Conservation (phyloP, 495 filamentous ascomycete species). For the Podospora appendiculata region DNA sequence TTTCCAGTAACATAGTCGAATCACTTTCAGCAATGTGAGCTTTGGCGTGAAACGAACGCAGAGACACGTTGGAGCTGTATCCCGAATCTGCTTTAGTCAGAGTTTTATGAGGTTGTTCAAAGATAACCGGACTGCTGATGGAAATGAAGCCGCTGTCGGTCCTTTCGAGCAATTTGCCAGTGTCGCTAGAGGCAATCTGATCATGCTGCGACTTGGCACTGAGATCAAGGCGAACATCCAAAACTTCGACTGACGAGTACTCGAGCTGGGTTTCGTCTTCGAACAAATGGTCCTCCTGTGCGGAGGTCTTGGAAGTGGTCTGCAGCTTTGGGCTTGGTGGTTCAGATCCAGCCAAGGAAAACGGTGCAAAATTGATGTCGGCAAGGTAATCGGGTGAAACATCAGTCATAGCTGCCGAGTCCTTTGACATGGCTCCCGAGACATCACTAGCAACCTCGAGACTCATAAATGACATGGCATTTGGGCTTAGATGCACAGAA, state of each 20-base stretch:
- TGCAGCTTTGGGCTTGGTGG: slow-evolving; percentile 25
- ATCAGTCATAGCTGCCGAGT: slow-evolving; percentile 1
- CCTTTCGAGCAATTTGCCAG: slow-evolving; percentile 18
- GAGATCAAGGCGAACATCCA: slow-evolving; percentile 33
- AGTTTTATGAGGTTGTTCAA: slow-evolving; percentile 27
- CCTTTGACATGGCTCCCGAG: background rate
- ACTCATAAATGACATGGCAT: slow-evolving; percentile 10
- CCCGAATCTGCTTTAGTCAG: slow-evolving; percentile 49
- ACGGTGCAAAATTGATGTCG: slow-evolving; percentile 21
- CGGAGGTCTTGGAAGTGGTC: slow-evolving; percentile 39
- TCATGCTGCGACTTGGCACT: slow-evolving; percentile 28
- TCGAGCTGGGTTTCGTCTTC: slow-evolving; percentile 30
- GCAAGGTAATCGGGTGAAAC: slow-evolving; percentile 17
- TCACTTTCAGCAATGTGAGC: slow-evolving; percentile 3
- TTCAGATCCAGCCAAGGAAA: slow-evolving; percentile 16
- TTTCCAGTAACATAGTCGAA: slow-evolving; percentile 1
- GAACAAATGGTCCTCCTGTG: slow-evolving; percentile 40
- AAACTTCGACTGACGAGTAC: slow-evolving; percentile 25
- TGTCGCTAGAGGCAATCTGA: slow-evolving; percentile 1
- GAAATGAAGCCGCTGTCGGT: slow-evolving; percentile 38
- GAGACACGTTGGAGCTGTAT: slow-evolving; percentile 46
- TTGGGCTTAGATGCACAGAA: slow-evolving; percentile 8
- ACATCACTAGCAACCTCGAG: background rate
- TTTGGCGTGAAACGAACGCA: slow-evolving; percentile 34
- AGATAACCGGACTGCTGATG: slow-evolving; percentile 18